Percentiles rank a stretch among this genome's conserved stretches.
Conservation (phyloP, 805 yeast genomes). For the Metahyphopichia silvanorum region DNA sequence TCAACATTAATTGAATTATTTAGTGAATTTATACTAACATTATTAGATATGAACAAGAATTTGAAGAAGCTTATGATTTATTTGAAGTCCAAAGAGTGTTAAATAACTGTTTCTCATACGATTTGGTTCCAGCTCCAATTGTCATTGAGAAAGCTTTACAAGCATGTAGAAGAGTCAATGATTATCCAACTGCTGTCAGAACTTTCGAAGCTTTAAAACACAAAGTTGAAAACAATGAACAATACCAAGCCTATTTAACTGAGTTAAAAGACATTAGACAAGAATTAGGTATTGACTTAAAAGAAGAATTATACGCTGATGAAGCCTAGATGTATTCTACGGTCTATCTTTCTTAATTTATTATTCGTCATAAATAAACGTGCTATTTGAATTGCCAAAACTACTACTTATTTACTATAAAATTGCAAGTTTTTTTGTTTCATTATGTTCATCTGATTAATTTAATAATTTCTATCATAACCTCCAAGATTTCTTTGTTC, state of each 20-base stretch:
- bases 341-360: neutral
- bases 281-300: constrained; percentile 89
- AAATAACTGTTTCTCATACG: constrained; percentile 97
- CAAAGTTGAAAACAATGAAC: constrained; percentile 93
- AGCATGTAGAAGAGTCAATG: constrained; percentile 99
- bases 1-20: neutral
- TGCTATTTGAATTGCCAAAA: neutral
- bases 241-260: constrained; percentile 93
- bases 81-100: constrained; percentile 73
- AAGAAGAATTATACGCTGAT: constrained; percentile 72
- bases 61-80: constrained; percentile 57
- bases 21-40: constrained; percentile 17
- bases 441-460: constrained; percentile 3
- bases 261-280: constrained; percentile 89
- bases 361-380: neutral
- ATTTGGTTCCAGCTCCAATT: constrained; percentile 96
- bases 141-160: constrained; percentile 93
- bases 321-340: constrained; percentile 15
- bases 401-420: constrained; percentile 1
- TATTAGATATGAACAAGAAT: constrained; percentile 84
- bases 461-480: constrained; percentile 8
- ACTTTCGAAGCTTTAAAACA: constrained; percentile 95
- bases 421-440: neutral
- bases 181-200: constrained; percentile 97
- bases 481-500: constrained; percentile 7